These are phyloP conservation scores for Gossypium aridum DNA, from an alignment of 441 rosid species.

Conservation along the genomic window DNA sequence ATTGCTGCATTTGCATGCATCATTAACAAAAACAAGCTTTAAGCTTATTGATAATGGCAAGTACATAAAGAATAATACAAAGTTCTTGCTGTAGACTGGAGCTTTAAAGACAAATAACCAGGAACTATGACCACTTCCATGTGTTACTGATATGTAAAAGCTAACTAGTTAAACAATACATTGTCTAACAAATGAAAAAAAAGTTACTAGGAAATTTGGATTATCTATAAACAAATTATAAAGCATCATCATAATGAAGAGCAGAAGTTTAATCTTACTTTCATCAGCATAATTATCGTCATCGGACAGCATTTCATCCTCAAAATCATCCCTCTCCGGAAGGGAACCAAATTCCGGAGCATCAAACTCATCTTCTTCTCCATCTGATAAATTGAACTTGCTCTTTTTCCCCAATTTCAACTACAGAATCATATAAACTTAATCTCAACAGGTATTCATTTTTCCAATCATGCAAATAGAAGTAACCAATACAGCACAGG, in stretches of 20 bases:
- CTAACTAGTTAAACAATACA: not conserved
- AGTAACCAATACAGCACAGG: not conserved
- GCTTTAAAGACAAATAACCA: not conserved
- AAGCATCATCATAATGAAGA: not conserved
- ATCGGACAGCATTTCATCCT: conserved; percentile 52
- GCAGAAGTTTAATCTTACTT: conserved; percentile 29
- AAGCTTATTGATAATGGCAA: not conserved
- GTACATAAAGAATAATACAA: not conserved
- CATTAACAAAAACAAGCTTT: not conserved
- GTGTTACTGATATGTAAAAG: not conserved
- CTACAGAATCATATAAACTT: conserved; percentile 20
- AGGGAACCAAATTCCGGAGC: conserved; percentile 35
- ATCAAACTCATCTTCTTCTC: conserved; percentile 67
- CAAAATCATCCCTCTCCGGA: conserved; percentile 65
- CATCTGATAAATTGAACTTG: conserved; percentile 76
- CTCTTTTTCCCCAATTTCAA: conserved; percentile 57
- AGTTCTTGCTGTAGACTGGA: not conserved
- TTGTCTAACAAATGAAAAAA: not conserved
- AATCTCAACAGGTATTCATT: not conserved
- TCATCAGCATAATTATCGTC: conserved; percentile 44
- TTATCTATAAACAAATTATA: not conserved
- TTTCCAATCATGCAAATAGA: not conserved
- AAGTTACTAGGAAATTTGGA: not conserved
- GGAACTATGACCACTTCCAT: not conserved
- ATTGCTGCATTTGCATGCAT: not conserved